Evolutionary conservation across 2,329 filamentous ascomycete genomes (phyloP), one percentile per base, ranked within the genome.

Genomic region (Claviceps citrina): DNA sequence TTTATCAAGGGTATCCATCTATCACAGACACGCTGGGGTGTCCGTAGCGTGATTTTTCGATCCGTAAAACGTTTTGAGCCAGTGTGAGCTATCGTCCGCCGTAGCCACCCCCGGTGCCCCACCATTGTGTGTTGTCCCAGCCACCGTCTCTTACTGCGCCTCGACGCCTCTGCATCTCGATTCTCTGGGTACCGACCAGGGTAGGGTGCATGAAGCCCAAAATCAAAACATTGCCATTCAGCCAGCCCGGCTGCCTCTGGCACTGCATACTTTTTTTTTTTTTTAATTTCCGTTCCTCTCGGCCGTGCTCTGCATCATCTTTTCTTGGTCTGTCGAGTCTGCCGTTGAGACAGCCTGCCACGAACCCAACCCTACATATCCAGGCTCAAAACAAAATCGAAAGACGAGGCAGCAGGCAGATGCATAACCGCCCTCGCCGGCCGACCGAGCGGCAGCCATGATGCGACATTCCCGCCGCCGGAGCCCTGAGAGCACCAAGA

Each of bases 391-490:
- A 26, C 10, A 18, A 27, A 39, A 20, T 4, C 32, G 13, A 35
- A 22, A n/a, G 6, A 26, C 31, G 26, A 31, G 38, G 36, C 44
- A 44, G 41, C 39, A 44, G 30, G 33, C 38, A 38, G 39, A 41
- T 41, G 38, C 25, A 35, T 38, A 31, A 27, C 39, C 31, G 35
- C 42, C 31, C 35, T 35, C 26, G n/a, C 31, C 13, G 47, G 47
- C 46, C 46, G 47, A 46, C 42, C 42, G 46, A 51, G 42, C 48
- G 47, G 52, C 52, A 48, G 62, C 54, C 55, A 73, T 68, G 67
- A 68, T 71, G 68, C 63, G 66, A 62, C 64, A 67, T 53, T 61
- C 64, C 58, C 68, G 69, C 56, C 67, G 66, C 52, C 66, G 70
- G 62, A 73, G 70, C 60, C 68, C 67, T 42, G 70, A 73, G 50